These are phyloP conservation scores for Penicillium sp. DNA, from an alignment of 2,329 filamentous ascomycete species.

Conservation along the genomic window DNA sequence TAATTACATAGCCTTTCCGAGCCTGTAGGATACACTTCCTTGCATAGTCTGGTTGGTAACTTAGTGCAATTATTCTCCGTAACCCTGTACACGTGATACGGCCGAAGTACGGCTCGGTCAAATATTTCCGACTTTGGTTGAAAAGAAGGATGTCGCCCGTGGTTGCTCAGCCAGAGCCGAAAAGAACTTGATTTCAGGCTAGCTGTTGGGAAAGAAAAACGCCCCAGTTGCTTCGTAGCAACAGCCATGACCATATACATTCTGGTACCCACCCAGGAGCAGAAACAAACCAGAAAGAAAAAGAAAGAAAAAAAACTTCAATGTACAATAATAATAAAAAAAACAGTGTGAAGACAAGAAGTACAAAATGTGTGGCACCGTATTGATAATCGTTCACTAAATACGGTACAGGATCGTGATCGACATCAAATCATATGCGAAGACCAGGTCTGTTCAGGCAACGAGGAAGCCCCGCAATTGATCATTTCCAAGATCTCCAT, in stretches of 20 bases:
- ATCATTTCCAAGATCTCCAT: neutral
- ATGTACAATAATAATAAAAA: slow-evolving; percentile 6
- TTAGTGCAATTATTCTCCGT: neutral
- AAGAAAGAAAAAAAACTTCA: slow-evolving; percentile 1
- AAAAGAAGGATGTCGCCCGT: neutral
- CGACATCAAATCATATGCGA: neutral
- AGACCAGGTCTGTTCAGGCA: neutral
- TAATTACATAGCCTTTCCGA: neutral
- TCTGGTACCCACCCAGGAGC: slow-evolving; percentile 7
- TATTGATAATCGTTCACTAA: neutral
- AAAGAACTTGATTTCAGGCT: neutral
- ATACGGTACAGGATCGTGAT: neutral
- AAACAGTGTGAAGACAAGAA: neutral
- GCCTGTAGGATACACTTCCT: neutral
- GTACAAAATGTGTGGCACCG: neutral
- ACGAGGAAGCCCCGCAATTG: neutral
- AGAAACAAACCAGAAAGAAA: neutral
- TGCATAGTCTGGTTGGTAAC: neutral
- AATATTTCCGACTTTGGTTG: neutral
- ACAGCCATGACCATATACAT: slow-evolving; percentile 13
- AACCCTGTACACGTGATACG: neutral
- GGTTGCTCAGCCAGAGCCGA: neutral
- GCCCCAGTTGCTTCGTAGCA: slow-evolving; percentile 15
- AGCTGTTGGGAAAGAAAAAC: slow-evolving; percentile 7
- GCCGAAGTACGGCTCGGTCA: neutral